Percentiles rank a stretch among this genome's conserved stretches.
Conservation (phyloP, 2,329 filamentous ascomycete genomes). For the Emmonsia crescens region DNA sequence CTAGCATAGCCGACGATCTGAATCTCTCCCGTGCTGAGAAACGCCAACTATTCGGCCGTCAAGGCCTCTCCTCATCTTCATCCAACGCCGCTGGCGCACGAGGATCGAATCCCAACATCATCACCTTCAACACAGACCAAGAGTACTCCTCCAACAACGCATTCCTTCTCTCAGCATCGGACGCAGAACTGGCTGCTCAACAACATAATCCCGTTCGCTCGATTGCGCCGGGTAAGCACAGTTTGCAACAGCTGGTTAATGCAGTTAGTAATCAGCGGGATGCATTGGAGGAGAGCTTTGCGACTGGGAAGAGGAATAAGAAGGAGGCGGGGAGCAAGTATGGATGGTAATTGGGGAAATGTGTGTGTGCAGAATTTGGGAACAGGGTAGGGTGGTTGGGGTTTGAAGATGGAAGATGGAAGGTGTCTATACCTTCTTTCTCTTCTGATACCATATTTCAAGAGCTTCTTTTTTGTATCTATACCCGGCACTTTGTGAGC, state of each 20-base stretch:
- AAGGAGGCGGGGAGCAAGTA: constrained; percentile 73
- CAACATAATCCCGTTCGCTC: constrained; percentile 72
- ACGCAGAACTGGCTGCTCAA: constrained; percentile 33
- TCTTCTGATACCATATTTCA: not conserved
- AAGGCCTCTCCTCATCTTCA: constrained; percentile 12
- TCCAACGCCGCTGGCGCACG: constrained; percentile 21
- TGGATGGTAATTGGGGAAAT: constrained; percentile 52
- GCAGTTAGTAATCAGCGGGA: constrained; percentile 73
- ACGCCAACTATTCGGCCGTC: constrained; percentile 76
- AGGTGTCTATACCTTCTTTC: not conserved
- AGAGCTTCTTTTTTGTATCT: not conserved
- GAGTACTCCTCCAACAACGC: constrained; percentile 82
- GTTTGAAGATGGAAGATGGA: not conserved
- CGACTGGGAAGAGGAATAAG: constrained; percentile 64
- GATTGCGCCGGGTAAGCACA: constrained; percentile 82
- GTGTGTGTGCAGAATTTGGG: not conserved
- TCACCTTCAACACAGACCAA: constrained; percentile 78
- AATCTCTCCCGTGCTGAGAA: constrained; percentile 66
- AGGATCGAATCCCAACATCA: constrained; percentile 51
- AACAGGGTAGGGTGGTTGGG: not conserved
- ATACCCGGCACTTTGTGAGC: not conserved
- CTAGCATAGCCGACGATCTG: constrained; percentile 62
- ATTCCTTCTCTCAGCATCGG: constrained; percentile 59
- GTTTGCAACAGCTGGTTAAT: constrained; percentile 73
- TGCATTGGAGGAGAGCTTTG: constrained; percentile 85